Evolutionary conservation across 345 rosid species (phyloP).

Genomic region (Linum usitatissimum): DNA sequence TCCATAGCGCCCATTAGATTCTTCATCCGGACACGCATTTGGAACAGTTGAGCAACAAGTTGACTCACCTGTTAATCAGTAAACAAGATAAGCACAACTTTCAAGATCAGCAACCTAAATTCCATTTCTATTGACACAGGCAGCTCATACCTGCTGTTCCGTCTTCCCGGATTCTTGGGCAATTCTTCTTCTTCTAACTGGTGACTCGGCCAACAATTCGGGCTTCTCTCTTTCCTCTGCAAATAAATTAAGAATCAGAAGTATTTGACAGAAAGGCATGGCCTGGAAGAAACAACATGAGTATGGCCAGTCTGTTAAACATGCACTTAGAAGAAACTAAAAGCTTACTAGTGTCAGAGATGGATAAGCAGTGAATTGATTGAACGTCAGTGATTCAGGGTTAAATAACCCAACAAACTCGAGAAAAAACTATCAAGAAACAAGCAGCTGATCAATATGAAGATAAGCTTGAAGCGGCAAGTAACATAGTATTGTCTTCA

Average conservation of each 20-base stretch:
- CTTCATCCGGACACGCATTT: conserved; percentile 94
- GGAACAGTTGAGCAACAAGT: conserved; percentile 92
- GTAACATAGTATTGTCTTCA: no score
- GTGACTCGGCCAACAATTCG: conserved; percentile 84
- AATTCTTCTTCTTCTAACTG: conserved; percentile 63
- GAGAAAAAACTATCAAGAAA: no score
- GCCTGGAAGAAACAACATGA: not conserved
- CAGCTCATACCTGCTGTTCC: conserved; percentile 58
- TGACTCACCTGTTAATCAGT: conserved; percentile 58
- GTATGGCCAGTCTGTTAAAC: no score
- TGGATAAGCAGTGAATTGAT: no score
- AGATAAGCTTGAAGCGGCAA: no score
- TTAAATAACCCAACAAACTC: no score
- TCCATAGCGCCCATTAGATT: conserved; percentile 90
- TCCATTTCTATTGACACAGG: not conserved
- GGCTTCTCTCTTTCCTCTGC: conserved; percentile 95
- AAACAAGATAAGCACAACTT: conserved; percentile 7
- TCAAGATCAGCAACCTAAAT: not conserved
- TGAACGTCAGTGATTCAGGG: no score
- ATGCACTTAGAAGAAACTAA: no score
- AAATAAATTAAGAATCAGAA: conserved; percentile 13
- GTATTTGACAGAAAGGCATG: not conserved
- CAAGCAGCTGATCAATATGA: no score
- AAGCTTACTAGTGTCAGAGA: no score
- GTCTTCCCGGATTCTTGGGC: conserved; percentile 82